Conservation (phyloP, 805 yeast genomes). For the Blastobotrys muscicola region DNA sequence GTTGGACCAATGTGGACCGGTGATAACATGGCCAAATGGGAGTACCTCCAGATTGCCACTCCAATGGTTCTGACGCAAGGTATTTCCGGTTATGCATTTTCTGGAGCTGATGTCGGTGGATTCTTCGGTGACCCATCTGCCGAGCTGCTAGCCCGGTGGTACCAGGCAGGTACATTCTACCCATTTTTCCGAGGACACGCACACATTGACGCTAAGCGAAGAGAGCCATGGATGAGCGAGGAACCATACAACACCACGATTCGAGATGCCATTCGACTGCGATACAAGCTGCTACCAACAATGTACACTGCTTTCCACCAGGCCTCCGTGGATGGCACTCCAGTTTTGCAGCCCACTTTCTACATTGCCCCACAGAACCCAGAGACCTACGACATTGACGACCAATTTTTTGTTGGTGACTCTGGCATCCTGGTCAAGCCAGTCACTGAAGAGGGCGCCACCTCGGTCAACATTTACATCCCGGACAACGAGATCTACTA, state of each 20-base stretch:
- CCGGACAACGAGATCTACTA: slow-evolving; percentile 37
- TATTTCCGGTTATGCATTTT: slow-evolving; percentile 78
- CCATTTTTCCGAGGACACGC: slow-evolving; percentile 97
- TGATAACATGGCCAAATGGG: slow-evolving; percentile 92
- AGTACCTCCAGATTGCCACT: slow-evolving; percentile 62
- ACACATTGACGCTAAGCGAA: slow-evolving; percentile 82
- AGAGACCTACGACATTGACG: slow-evolving; percentile 54
- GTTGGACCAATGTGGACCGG: slow-evolving; percentile 97
- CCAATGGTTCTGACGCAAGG: slow-evolving; percentile 85
- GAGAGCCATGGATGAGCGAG: slow-evolving; percentile 85
- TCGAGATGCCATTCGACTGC: slow-evolving; percentile 57
- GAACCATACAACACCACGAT: slow-evolving; percentile 62
- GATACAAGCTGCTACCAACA: slow-evolving; percentile 71
- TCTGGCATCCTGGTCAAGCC: slow-evolving; percentile 74
- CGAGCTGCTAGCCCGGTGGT: slow-evolving; percentile 85
- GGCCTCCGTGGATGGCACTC: slow-evolving; percentile 50
- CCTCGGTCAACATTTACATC: slow-evolving; percentile 34
- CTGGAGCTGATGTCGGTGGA: slow-evolving; percentile 97
- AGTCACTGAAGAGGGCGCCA: slow-evolving; percentile 47
- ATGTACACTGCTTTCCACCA: slow-evolving; percentile 71
- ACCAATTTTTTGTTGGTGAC: slow-evolving; percentile 71
- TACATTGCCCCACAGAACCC: slow-evolving; percentile 29
- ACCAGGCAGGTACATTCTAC: slow-evolving; percentile 90
- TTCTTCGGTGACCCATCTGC: slow-evolving; percentile 82
- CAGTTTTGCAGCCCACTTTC: slow-evolving; percentile 42